phyloP scores from a whole-genome alignment of 2,329 filamentous ascomycete species.

The Venturia oleaginea region DNA sequence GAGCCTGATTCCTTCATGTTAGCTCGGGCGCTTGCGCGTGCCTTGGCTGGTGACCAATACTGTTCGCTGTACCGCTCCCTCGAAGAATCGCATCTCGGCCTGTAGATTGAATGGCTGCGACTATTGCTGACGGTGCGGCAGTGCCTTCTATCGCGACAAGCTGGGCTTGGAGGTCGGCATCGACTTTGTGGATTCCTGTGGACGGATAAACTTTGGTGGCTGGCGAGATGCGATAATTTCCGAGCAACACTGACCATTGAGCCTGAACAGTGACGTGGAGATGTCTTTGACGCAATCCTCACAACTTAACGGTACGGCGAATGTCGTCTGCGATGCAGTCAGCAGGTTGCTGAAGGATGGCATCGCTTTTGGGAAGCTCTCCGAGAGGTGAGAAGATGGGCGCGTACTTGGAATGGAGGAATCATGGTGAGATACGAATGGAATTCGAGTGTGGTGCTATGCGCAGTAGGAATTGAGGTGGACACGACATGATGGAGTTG shows the following conservation, averaged over 20 bases:
- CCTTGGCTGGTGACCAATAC: constrained; percentile 43
- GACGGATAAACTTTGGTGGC: constrained; percentile 14
- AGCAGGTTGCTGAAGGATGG: constrained; percentile 3
- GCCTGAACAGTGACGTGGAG: constrained; percentile 64
- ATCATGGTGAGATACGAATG: constrained; percentile 8
- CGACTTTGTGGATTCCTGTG: constrained; percentile 69
- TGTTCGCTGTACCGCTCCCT: constrained; percentile 76
- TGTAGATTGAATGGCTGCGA: constrained; percentile 77
- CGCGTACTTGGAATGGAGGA: constrained; percentile 15
- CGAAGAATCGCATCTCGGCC: constrained; percentile 91
- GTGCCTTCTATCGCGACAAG: constrained; percentile 79
- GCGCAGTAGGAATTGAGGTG: background rate
- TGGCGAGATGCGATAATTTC: background rate
- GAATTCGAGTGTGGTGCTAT: background rate
- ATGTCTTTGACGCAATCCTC: constrained; percentile 82
- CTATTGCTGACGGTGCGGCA: constrained; percentile 82
- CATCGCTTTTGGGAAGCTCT: background rate
- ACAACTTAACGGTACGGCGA: constrained; percentile 90
- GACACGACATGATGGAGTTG: background rate
- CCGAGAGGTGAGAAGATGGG: background rate
- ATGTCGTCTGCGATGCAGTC: constrained; percentile 59
- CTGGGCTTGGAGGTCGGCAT: constrained; percentile 74
- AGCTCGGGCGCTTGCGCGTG: constrained; percentile 5
- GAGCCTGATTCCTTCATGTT: constrained; percentile 44
- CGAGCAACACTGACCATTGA: constrained; percentile 46